Percentiles rank a stretch among this genome's conserved stretches.
Evolutionary conservation across 106 monocot genomes (phyloP).

Genomic region (Narthecium ossifragum): DNA sequence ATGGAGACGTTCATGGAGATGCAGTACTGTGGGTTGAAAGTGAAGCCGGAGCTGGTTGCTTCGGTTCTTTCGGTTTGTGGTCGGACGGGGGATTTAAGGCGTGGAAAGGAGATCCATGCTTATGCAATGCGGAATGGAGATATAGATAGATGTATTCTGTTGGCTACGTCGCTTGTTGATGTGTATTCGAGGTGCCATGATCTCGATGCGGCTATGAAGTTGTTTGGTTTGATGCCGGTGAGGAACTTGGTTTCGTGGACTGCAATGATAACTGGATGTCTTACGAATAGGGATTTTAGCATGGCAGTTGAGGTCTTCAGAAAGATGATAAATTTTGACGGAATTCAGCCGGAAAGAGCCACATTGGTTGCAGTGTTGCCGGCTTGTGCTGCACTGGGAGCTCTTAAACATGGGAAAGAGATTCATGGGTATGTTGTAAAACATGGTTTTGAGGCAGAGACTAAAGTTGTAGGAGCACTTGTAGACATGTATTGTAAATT

Average conservation of each 20-base stretch:
- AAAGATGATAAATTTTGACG: slow-evolving; percentile 9
- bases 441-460: slow-evolving; percentile 18
- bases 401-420: slow-evolving; percentile 14
- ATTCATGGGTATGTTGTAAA: slow-evolving; percentile 24
- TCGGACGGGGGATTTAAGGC: not conserved
- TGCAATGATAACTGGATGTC: slow-evolving; percentile 26
- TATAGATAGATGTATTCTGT: not conserved
- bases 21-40: not conserved
- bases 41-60: slow-evolving; percentile 27
- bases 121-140: not conserved
- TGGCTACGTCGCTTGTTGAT: slow-evolving; percentile 23
- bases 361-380: slow-evolving; percentile 25
- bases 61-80: slow-evolving; percentile 18
- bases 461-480: slow-evolving; percentile 12
- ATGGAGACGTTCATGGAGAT: slow-evolving; percentile 10
- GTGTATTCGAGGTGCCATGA: slow-evolving; percentile 25
- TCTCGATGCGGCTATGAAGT: slow-evolving; percentile 6
- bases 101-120: slow-evolving; percentile 20
- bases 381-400: slow-evolving; percentile 13
- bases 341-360: slow-evolving; percentile 19
- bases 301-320: slow-evolving; percentile 9
- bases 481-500: slow-evolving; percentile 31
- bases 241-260: slow-evolving; percentile 40
- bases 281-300: not conserved
- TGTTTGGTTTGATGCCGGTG: slow-evolving; percentile 24